Conservation (phyloP, 192 early-diverging fungal genomes). For the Geranomyces michiganensis region DNA sequence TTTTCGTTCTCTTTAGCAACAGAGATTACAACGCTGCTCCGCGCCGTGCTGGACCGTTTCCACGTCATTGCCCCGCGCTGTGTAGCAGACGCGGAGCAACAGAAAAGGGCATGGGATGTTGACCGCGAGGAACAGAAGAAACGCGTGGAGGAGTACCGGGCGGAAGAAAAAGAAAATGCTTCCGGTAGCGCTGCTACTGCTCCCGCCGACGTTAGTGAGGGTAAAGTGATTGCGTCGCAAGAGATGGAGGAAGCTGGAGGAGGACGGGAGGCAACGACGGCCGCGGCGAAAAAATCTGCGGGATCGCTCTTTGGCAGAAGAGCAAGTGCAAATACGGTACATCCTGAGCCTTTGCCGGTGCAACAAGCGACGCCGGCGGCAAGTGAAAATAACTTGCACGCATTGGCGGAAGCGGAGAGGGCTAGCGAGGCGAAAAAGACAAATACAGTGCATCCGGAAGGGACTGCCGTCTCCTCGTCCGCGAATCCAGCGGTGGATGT, state of each 20-base stretch:
- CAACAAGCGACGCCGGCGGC: neutral
- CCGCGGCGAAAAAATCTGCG: neutral
- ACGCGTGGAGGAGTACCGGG: slow-evolving; percentile 14
- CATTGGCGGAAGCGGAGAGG: neutral
- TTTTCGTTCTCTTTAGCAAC: neutral
- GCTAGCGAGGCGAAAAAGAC: neutral
- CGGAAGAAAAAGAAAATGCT: neutral
- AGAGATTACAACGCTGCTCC: neutral
- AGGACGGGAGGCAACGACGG: neutral
- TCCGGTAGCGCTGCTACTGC: neutral
- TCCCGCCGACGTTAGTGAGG: neutral
- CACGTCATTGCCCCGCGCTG: slow-evolving; percentile 2
- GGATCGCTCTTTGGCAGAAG: neutral
- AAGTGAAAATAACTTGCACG: neutral
- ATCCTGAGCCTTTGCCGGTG: neutral
- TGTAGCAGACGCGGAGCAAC: neutral
- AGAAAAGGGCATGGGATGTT: slow-evolving; percentile 20
- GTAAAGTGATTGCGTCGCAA: neutral
- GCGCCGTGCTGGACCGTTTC: neutral
- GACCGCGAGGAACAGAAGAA: slow-evolving; percentile 14
- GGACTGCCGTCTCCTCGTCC: too few species aligned
- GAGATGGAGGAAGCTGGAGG: neutral
- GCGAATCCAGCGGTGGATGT: too few species aligned
- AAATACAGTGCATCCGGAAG: slow-evolving; percentile 9
- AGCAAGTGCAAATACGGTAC: neutral